These are phyloP conservation scores for Cryptococcus depauperatus DNA, from an alignment of 1,284 basidiomycete genomes.

Conservation along the genomic window DNA sequence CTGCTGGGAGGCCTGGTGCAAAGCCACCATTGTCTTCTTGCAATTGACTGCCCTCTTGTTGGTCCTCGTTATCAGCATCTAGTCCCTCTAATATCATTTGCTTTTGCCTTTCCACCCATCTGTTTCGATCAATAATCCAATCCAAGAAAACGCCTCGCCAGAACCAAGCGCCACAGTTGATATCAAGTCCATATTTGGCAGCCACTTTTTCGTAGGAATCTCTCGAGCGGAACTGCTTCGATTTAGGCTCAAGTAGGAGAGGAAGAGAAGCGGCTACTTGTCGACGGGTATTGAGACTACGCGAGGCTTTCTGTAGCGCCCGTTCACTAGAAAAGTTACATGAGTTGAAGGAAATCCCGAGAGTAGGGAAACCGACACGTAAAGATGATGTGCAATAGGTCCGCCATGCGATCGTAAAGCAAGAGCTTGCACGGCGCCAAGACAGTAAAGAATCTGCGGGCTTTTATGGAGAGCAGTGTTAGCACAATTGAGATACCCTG, in stretches of 20 bases:
- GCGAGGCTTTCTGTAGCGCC: neutral
- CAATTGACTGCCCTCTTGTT: no score
- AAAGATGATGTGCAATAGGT: conserved; percentile 8
- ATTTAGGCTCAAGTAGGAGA: neutral
- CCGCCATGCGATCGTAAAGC: conserved; percentile 25
- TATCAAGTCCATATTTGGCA: conserved; percentile 2
- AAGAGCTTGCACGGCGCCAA: conserved; percentile 20
- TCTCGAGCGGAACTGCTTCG: neutral
- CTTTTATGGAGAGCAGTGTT: neutral
- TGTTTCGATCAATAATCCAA: neutral
- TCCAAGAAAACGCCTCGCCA: neutral
- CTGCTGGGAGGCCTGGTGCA: no score
- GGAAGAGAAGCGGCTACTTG: neutral
- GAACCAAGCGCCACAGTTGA: neutral
- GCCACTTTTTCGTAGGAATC: neutral
- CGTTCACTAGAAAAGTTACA: neutral
- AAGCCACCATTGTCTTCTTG: no score
- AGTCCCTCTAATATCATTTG: neutral
- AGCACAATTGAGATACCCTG: neutral
- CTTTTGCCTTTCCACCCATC: neutral
- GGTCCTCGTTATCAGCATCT: no score
- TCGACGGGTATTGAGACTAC: neutral
- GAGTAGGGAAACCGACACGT: conserved; percentile 17
- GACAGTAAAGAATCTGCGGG: conserved; percentile 8
- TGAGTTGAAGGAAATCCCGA: no score